phyloP scores from a whole-genome alignment of 2,329 filamentous ascomycete genomes.

The Huntiella savannae region DNA sequence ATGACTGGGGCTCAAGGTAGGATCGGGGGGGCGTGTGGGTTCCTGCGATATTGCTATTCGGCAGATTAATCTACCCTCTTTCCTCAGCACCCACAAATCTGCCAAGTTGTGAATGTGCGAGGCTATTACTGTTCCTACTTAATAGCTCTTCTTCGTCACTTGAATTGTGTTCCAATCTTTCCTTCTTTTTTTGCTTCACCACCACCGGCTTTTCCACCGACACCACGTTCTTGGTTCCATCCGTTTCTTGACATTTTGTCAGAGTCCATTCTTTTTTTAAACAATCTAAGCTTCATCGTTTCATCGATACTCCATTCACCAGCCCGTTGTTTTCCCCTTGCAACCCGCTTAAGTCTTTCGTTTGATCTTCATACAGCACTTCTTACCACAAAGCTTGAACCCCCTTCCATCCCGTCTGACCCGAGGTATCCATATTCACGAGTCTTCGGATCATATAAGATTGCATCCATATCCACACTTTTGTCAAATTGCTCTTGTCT shows the following conservation, averaged over 20 bases:
- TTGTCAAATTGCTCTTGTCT: background rate
- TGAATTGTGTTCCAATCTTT: background rate
- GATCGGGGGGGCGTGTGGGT: too few species aligned
- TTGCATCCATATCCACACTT: background rate
- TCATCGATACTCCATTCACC: background rate
- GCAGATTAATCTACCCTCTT: background rate
- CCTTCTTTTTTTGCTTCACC: conserved; percentile 8
- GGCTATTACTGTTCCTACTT: conserved; percentile 4
- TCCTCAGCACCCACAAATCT: background rate
- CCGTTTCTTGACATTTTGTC: conserved; percentile 7
- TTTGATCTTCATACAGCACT: conserved; percentile 9
- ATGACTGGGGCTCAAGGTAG: too few species aligned
- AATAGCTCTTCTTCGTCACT: background rate
- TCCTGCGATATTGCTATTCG: too few species aligned
- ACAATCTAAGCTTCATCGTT: background rate
- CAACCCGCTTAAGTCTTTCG: conserved; percentile 2
- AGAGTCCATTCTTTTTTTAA: conserved; percentile 4
- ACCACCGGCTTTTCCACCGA: conserved; percentile 4
- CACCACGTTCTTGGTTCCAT: background rate
- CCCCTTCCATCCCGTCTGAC: background rate
- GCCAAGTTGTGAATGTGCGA: background rate
- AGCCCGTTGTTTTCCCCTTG: background rate
- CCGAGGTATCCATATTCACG: too few species aligned
- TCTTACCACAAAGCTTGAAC: background rate
- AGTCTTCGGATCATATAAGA: conserved; percentile 2